Percentiles rank a stretch among this genome's conserved stretches.
Conservation (phyloP, 2,329 filamentous ascomycete species). For the Xylariaceae sp. region DNA sequence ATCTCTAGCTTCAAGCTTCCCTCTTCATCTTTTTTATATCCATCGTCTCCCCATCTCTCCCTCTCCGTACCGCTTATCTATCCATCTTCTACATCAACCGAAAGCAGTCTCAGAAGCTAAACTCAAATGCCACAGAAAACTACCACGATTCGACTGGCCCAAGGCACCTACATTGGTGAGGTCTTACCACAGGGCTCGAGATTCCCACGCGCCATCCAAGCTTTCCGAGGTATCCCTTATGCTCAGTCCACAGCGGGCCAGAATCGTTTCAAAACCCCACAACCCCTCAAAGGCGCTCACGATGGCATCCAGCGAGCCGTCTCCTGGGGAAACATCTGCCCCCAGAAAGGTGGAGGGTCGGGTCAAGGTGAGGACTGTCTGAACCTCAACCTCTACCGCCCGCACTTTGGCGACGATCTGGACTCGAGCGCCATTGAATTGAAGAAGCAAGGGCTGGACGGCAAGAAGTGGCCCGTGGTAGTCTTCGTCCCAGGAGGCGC, state of each 20-base stretch:
- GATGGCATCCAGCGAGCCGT: constrained; percentile 30
- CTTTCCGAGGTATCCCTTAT: constrained; percentile 47
- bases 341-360: constrained; percentile 25
- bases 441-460: constrained; percentile 21
- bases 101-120: constrained; percentile 11
- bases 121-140: constrained; percentile 18
- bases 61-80: neutral
- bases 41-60: neutral
- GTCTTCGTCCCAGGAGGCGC: constrained; percentile 61
- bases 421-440: constrained; percentile 12
- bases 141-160: constrained; percentile 27
- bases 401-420: constrained; percentile 26
- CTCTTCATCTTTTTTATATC: neutral
- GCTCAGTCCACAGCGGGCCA: constrained; percentile 33
- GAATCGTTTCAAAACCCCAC: constrained; percentile 43
- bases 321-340: constrained; percentile 34
- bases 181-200: constrained; percentile 23
- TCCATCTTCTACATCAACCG: neutral
- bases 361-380: constrained; percentile 48
- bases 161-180: constrained; percentile 38
- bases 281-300: constrained; percentile 22
- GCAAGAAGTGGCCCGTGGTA: constrained; percentile 42
- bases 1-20: neutral
- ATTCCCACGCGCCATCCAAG: constrained; percentile 39
- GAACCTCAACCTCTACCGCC: constrained; percentile 47